These are phyloP conservation scores for Coelastrella sp. DNA, from an alignment of 139 green algal species.

Conservation along the genomic window DNA sequence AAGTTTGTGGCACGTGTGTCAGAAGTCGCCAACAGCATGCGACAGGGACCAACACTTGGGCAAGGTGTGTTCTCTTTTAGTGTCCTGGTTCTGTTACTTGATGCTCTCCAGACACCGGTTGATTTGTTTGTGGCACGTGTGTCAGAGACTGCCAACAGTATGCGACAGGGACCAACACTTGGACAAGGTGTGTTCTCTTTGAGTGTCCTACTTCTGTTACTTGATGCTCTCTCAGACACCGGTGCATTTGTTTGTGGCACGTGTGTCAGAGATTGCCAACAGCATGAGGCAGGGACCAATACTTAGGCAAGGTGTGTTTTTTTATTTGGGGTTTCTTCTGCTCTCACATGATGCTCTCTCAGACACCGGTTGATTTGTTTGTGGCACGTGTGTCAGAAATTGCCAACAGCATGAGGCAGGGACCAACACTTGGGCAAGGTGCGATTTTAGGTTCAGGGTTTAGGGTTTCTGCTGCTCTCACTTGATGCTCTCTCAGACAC, in stretches of 20 bases:
- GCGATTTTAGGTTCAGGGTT: background rate
- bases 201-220: no score
- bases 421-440: slow-evolving; percentile 59
- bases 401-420: slow-evolving; percentile 61
- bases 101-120: no score
- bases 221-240: no score
- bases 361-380: slow-evolving; percentile 49
- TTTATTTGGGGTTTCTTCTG: no score
- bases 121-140: slow-evolving; percentile 56
- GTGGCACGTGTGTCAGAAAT: background rate
- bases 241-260: slow-evolving; percentile 61
- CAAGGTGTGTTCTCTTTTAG: no score
- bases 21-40: no score
- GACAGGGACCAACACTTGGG: no score
- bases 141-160: slow-evolving; percentile 39
- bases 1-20: background rate
- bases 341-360: no score
- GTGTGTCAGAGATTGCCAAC: slow-evolving; percentile 35
- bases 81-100: no score
- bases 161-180: slow-evolving; percentile 68
- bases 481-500: no score
- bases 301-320: slow-evolving; percentile 46
- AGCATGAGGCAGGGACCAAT: slow-evolving; percentile 65
- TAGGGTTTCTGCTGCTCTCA: no score
- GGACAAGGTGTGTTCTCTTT: slow-evolving; percentile 19